These are phyloP conservation scores for Lepiota venenata DNA, from an alignment of 768 basidiomycete genomes.

Conservation along the genomic window DNA sequence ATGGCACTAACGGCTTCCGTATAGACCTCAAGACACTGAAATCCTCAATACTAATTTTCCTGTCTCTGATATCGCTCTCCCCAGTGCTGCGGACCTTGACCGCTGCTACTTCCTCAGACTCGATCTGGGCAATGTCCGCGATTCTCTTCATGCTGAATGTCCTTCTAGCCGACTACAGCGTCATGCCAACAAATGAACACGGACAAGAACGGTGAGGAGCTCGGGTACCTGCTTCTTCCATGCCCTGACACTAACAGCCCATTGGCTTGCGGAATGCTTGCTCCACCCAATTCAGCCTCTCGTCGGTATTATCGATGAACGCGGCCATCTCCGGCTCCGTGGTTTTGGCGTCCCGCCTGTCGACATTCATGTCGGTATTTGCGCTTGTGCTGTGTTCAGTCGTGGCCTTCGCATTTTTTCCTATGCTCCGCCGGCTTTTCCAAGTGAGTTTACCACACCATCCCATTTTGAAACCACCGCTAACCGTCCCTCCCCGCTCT, in stretches of 20 bases:
- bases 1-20: not conserved
- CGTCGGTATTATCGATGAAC: conserved; percentile 84
- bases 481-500: conserved; percentile 3
- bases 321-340: conserved; percentile 92
- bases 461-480: conserved; percentile 3
- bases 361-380: conserved; percentile 83
- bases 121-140: conserved; percentile 94
- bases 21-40: conserved; percentile 72
- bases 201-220: conserved; percentile 54
- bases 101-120: conserved; percentile 93
- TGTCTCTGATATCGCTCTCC: conserved; percentile 84
- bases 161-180: conserved; percentile 80
- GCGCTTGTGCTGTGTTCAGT: conserved; percentile 84
- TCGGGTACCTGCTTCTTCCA: conserved; percentile 13
- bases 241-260: conserved; percentile 2
- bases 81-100: conserved; percentile 92
- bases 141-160: conserved; percentile 79
- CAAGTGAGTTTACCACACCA: conserved; percentile 43
- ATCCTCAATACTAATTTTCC: conserved; percentile 83
- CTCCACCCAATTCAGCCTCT: conserved; percentile 47
- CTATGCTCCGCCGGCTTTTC: conserved; percentile 69
- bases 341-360: conserved; percentile 87
- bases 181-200: conserved; percentile 31
- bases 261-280: not conserved
- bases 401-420: conserved; percentile 81